Conservation (phyloP, 768 basidiomycete species). For the Russula brevipes region DNA sequence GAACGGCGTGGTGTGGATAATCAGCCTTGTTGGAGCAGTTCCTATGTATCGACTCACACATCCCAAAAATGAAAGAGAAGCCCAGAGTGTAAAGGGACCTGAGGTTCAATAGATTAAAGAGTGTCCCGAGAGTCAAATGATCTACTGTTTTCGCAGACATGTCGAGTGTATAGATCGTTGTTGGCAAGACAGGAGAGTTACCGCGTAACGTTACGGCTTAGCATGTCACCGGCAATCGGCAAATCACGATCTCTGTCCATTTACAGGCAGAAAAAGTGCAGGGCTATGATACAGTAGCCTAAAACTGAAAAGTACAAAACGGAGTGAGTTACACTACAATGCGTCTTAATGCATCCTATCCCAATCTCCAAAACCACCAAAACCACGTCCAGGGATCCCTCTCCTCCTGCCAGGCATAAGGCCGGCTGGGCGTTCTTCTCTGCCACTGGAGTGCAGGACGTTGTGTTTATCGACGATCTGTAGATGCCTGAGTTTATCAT, state of each 20-base stretch:
- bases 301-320: neutral
- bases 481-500: conserved; percentile 24
- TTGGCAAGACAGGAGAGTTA: no score
- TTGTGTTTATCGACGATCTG: conserved; percentile 78
- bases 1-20: neutral
- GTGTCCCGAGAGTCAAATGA: conserved; percentile 18
- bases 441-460: conserved; percentile 49
- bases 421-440: conserved; percentile 46
- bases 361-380: conserved; percentile 25
- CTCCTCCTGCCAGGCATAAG: conserved; percentile 30
- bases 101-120: conserved; percentile 28
- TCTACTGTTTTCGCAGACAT: conserved; percentile 26
- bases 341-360: conserved; percentile 23
- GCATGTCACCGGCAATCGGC: no score
- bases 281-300: neutral
- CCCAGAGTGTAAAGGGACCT: conserved; percentile 46
- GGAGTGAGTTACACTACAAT: neutral
- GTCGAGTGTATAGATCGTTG: neutral
- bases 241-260: no score
- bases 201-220: no score
- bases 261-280: no score
- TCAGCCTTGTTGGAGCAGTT: neutral
- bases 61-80: conserved; percentile 64
- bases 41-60: conserved; percentile 46
- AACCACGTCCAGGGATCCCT: conserved; percentile 18